Evolutionary conservation across 2,329 filamentous ascomycete species (phyloP).

Genomic region (Beauveria australis): DNA sequence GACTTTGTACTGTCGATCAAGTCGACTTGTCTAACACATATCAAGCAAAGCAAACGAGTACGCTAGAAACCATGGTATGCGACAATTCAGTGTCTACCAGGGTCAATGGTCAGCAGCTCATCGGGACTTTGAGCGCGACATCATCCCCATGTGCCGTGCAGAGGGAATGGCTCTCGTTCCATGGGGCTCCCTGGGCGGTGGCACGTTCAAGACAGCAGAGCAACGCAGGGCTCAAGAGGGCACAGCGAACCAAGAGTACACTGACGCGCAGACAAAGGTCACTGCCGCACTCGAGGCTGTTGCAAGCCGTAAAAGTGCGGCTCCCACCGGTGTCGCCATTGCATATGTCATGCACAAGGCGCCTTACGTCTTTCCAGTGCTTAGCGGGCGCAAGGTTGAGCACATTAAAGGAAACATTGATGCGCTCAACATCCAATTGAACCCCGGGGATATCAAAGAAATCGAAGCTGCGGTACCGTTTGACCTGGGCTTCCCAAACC

Average conservation of each 20-base stretch:
- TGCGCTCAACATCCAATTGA: conserved; percentile 53
- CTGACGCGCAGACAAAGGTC: conserved; percentile 44
- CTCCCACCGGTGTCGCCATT: conserved; percentile 47
- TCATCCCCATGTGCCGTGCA: conserved; percentile 34
- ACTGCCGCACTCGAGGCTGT: conserved; percentile 42
- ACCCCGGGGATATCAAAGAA: conserved; percentile 52
- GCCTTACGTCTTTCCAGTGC: conserved; percentile 64
- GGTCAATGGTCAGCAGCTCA: conserved; percentile 32
- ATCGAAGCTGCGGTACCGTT: conserved; percentile 57
- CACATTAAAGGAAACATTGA: conserved; percentile 65
- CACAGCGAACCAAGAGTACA: conserved; percentile 29
- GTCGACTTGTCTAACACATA: conserved; percentile 11
- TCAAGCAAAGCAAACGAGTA: conserved; percentile 56
- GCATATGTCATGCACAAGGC: conserved; percentile 68
- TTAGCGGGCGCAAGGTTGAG: conserved; percentile 61
- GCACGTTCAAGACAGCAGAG: conserved; percentile 35
- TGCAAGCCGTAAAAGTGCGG: conserved; percentile 32
- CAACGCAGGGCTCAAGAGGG: conserved; percentile 28
- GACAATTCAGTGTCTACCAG: conserved; percentile 52
- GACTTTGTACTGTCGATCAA: background rate
- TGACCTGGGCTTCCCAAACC: conserved; percentile 59
- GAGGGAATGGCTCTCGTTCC: conserved; percentile 47
- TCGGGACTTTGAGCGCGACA: conserved; percentile 34
- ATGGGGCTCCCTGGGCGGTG: conserved; percentile 49
- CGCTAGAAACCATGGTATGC: conserved; percentile 60